These are phyloP conservation scores for Acanthamoeba divionensis DNA, from an alignment of 208 protist genomes.

Conservation along the genomic window DNA sequence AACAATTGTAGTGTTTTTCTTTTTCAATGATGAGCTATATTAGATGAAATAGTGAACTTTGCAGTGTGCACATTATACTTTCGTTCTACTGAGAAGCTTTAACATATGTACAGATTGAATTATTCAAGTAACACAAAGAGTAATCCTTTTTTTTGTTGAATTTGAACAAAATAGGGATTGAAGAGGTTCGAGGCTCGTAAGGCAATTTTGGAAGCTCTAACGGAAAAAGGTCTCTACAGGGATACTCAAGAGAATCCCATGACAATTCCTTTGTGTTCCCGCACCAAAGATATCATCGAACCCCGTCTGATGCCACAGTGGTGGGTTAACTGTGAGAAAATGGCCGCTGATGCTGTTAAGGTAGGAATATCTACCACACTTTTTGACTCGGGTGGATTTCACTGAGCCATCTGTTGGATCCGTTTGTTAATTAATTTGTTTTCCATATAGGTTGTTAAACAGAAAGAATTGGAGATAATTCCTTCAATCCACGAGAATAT, in stretches of 20 bases:
- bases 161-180: conserved; percentile 90
- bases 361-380: background rate
- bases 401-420: conserved; percentile 75
- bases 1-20: background rate
- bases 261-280: conserved; percentile 92
- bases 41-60: conserved; percentile 72
- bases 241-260: conserved; percentile 91
- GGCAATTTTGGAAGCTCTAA: conserved; percentile 89
- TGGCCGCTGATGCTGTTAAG: conserved; percentile 64
- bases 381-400: background rate
- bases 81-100: too few species aligned
- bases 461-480: conserved; percentile 91
- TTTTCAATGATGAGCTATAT: background rate
- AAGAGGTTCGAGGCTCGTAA: conserved; percentile 94
- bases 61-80: background rate
- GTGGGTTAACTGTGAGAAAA: conserved; percentile 94
- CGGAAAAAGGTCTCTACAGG: conserved; percentile 76
- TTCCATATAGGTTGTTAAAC: too few species aligned
- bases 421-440: too few species aligned
- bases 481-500: conserved; percentile 88
- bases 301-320: conserved; percentile 98
- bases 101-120: background rate
- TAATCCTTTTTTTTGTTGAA: background rate
- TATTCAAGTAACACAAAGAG: background rate
- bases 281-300: conserved; percentile 98